phyloP scores from a whole-genome alignment of 805 yeast species.

The Cyberlindnera galapagoensis region DNA sequence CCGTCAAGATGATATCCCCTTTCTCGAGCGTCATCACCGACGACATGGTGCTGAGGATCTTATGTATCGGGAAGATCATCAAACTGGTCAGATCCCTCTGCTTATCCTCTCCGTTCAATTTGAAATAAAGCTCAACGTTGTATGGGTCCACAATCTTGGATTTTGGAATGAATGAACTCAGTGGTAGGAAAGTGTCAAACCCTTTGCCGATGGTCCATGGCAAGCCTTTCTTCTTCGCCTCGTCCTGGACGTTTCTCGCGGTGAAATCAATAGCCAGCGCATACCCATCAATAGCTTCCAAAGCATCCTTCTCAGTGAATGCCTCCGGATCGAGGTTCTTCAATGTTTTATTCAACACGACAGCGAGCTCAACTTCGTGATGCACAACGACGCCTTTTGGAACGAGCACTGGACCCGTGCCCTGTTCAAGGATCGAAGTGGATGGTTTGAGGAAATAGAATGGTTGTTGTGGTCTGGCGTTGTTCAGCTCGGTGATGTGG shows the following conservation, averaged over 20 bases:
- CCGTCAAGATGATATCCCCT: conserved; percentile 89
- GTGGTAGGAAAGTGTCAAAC: conserved; percentile 90
- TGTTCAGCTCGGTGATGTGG: conserved; percentile 85
- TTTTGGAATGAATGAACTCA: conserved; percentile 70
- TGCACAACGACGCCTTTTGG: conserved; percentile 80
- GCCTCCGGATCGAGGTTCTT: conserved; percentile 49
- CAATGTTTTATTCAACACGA: conserved; percentile 59
- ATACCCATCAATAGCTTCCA: conserved; percentile 78
- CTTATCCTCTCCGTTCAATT: conserved; percentile 61
- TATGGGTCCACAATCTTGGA: conserved; percentile 64
- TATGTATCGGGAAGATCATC: conserved; percentile 86
- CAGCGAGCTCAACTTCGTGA: conserved; percentile 90
- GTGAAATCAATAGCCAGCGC: conserved; percentile 91
- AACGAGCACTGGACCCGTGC: conserved; percentile 69
- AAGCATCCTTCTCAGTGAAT: conserved; percentile 60
- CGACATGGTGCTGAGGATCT: conserved; percentile 73
- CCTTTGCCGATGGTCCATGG: conserved; percentile 98
- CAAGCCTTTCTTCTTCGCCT: conserved; percentile 85
- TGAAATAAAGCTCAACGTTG: conserved; percentile 53
- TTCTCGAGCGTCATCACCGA: conserved; percentile 85
- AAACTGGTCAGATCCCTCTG: conserved; percentile 73
- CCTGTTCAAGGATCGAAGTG: conserved; percentile 62
- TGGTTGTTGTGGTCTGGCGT: conserved; percentile 75
- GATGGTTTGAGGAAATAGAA: conserved; percentile 90
- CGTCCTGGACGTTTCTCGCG: conserved; percentile 93